phyloP scores from a whole-genome alignment of 768 basidiomycete genomes.

The Phylloporus arenicola region DNA sequence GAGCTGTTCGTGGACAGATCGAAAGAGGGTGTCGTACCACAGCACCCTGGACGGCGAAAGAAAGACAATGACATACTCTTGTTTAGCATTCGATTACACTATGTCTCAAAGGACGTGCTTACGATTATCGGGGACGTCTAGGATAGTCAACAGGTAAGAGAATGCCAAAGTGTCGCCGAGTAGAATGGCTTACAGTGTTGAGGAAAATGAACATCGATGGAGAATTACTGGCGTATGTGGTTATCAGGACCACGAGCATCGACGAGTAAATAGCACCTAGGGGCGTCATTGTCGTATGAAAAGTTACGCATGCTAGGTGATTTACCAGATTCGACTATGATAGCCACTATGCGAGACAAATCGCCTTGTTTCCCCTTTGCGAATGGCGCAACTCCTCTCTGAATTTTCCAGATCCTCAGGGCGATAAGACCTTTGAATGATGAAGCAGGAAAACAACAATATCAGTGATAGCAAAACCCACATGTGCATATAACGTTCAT shows the following conservation, averaged over 20 bases:
- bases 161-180: not conserved
- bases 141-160: not conserved
- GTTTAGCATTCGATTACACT: not conserved
- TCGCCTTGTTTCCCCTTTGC: not conserved
- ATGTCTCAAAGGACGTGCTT: not conserved
- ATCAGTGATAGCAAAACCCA: not conserved
- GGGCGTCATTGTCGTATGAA: not conserved
- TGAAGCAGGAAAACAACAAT: not conserved
- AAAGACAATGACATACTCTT: not conserved
- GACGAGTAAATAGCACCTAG: not conserved
- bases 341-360: not conserved
- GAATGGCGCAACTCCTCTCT: not conserved
- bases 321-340: constrained; percentile 2
- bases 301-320: not conserved
- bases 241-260: constrained; percentile 16
- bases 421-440: not conserved
- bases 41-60: constrained; percentile 5
- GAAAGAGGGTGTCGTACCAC: constrained; percentile 8
- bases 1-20: not conserved
- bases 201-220: constrained; percentile 11
- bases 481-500: constrained; percentile 2
- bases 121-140: constrained; percentile 18
- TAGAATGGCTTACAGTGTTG: constrained; percentile 8
- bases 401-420: constrained; percentile 1
- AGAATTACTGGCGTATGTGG: not conserved